These are phyloP conservation scores for Neurospora hispaniola DNA, from an alignment of 495 filamentous ascomycete genomes.

Conservation along the genomic window DNA sequence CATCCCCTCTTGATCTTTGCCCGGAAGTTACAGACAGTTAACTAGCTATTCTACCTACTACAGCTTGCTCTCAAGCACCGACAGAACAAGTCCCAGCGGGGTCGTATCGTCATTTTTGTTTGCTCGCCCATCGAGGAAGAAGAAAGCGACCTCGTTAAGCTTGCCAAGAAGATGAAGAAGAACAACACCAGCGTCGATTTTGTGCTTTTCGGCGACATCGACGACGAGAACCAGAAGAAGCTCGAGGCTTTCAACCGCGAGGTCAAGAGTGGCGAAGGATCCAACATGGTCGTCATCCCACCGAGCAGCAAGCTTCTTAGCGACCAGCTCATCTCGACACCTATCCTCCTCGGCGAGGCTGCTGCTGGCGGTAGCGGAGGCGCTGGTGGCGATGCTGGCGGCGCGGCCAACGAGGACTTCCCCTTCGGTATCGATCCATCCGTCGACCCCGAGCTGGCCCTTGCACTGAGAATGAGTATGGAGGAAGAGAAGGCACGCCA, in stretches of 20 bases:
- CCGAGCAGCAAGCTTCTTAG: slow-evolving; percentile 85
- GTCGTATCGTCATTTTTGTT: slow-evolving; percentile 92
- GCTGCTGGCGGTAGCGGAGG: slow-evolving; percentile 35
- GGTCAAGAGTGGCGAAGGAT: slow-evolving; percentile 75
- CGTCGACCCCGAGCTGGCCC: slow-evolving; percentile 82
- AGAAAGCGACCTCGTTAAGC: slow-evolving; percentile 75
- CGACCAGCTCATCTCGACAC: slow-evolving; percentile 83
- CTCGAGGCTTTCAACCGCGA: slow-evolving; percentile 85
- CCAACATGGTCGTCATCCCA: slow-evolving; percentile 80
- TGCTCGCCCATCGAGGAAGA: slow-evolving; percentile 85
- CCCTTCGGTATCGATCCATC: slow-evolving; percentile 70
- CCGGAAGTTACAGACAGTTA: background rate
- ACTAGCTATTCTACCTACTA: background rate
- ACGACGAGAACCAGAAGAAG: slow-evolving; percentile 78
- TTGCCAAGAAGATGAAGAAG: slow-evolving; percentile 99
- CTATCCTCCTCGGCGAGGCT: slow-evolving; percentile 75
- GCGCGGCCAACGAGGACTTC: slow-evolving; percentile 39
- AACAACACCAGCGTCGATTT: slow-evolving; percentile 84
- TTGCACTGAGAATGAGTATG: slow-evolving; percentile 95
- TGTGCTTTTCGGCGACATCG: slow-evolving; percentile 85
- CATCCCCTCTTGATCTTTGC: background rate
- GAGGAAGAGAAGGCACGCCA: slow-evolving; percentile 90
- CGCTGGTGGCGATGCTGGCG: slow-evolving; percentile 47
- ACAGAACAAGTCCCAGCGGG: slow-evolving; percentile 88
- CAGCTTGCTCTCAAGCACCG: slow-evolving; percentile 96